These are phyloP conservation scores for Wickerhamiella qilinensis DNA, from an alignment of 805 yeast species.

Conservation along the genomic window DNA sequence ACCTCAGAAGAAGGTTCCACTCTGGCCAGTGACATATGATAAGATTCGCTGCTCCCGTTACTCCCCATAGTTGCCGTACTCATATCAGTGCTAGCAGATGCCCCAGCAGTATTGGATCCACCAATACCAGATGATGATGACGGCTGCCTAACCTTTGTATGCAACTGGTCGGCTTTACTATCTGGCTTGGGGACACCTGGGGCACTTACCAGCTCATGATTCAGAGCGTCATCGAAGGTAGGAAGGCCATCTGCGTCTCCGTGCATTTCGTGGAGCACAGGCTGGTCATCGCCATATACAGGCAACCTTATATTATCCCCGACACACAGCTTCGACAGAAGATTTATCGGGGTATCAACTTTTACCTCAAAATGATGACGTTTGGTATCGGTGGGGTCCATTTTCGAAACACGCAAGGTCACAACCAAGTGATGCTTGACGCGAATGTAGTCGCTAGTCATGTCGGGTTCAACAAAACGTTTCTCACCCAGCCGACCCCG, in stretches of 20 bases:
- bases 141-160: no score
- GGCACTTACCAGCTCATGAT: conserved; percentile 12
- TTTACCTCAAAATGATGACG: conserved; percentile 15
- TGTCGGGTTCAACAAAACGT: conserved; percentile 16
- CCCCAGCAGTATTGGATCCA: no score
- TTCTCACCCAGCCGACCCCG: conserved; percentile 15
- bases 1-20: no score
- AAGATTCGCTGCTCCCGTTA: no score
- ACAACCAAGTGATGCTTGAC: conserved; percentile 15
- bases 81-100: no score
- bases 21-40: no score
- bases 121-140: no score
- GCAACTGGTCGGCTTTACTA: not conserved
- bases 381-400: conserved; percentile 3
- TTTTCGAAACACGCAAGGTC: conserved; percentile 14
- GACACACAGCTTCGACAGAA: conserved; percentile 16
- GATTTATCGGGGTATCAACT: conserved; percentile 14
- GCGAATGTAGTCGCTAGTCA: conserved; percentile 13
- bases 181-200: conserved; percentile 1
- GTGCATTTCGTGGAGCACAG: not conserved
- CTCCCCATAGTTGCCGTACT: no score
- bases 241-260: conserved; percentile 12
- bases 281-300: conserved; percentile 9
- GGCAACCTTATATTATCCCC: conserved; percentile 20
- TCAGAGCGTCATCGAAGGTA: conserved; percentile 16